Evolutionary conservation across 164 flowering plant genomes (phyloP).

Genomic region (Vitis vinifera): DNA sequence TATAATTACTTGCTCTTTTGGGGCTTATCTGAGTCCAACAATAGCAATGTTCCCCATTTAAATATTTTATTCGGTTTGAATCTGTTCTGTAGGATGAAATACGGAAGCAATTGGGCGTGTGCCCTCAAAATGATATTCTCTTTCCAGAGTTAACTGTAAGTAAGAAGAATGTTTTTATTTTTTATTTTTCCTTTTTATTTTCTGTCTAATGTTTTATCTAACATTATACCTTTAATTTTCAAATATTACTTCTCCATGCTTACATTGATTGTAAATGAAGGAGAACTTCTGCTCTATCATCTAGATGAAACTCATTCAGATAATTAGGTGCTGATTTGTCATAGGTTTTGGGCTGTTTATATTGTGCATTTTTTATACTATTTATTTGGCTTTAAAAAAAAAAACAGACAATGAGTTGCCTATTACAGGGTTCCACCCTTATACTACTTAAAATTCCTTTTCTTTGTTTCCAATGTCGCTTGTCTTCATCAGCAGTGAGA

Average conservation of each 20-base stretch:
- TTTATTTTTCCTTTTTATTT: background rate
- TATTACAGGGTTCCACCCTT: too few species aligned
- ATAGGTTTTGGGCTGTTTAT: too few species aligned
- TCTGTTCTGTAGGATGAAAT: slow-evolving; percentile 78
- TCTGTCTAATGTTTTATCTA: background rate
- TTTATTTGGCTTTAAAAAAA: too few species aligned
- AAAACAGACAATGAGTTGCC: too few species aligned
- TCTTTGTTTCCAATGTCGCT: too few species aligned
- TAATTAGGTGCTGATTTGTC: too few species aligned
- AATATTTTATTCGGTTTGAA: slow-evolving; percentile 1
- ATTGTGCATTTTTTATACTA: too few species aligned
- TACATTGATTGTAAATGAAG: background rate
- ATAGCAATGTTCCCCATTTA: too few species aligned
- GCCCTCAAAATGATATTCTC: slow-evolving; percentile 95
- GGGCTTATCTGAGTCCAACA: too few species aligned
- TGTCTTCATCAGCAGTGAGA: too few species aligned
- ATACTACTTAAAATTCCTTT: too few species aligned
- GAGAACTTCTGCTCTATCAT: background rate
- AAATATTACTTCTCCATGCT: background rate
- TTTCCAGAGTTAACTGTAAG: slow-evolving; percentile 94
- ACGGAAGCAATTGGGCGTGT: slow-evolving; percentile 86
- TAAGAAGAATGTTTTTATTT: slow-evolving; percentile 7
- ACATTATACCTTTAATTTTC: background rate
- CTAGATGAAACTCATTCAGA: background rate
- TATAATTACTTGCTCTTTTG: too few species aligned